These are phyloP conservation scores for Micractinium conductrix DNA, from an alignment of 139 green algal species.

Conservation along the genomic window DNA sequence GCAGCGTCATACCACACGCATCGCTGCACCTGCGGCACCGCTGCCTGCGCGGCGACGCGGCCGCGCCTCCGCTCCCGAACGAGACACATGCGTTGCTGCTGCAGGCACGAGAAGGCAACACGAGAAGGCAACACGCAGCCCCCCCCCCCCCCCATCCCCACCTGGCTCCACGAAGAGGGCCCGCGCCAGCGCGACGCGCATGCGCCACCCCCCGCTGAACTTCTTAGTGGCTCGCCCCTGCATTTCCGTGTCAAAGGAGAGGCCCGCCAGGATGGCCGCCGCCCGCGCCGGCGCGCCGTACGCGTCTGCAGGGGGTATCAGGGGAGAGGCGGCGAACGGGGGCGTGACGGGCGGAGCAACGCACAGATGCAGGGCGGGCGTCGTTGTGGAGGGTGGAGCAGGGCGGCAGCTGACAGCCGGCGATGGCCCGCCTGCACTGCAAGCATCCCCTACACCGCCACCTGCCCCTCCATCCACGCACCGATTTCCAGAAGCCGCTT, in stretches of 20 bases:
- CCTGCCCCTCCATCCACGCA: not conserved
- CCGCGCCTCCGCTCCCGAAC: too few relatives aligned
- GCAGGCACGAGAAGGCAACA: too few relatives aligned
- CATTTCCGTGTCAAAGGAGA: constrained; percentile 82
- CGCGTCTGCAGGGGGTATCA: constrained; percentile 68
- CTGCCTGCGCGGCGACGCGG: too few relatives aligned
- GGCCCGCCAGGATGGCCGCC: constrained; percentile 77
- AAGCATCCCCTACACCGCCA: too few relatives aligned
- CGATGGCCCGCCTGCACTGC: too few relatives aligned
- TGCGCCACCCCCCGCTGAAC: constrained; percentile 85
- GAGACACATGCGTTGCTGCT: too few relatives aligned
- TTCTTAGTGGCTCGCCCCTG: constrained; percentile 72
- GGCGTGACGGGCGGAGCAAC: not conserved
- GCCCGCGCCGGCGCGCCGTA: constrained; percentile 80
- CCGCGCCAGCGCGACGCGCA: constrained; percentile 83
- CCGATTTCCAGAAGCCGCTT: constrained; percentile 83
- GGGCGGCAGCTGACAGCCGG: not conserved
- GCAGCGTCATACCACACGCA: too few relatives aligned
- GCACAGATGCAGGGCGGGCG: not conserved
- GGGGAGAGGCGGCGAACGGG: too few relatives aligned
- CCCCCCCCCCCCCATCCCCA: too few relatives aligned
- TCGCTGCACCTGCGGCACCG: too few relatives aligned
- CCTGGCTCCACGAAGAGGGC: constrained; percentile 81
- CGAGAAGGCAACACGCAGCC: too few relatives aligned
- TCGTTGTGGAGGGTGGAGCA: not conserved